These are phyloP conservation scores for Tetrapisispora namnaoensis DNA, from an alignment of 805 yeast species.

Conservation along the genomic window DNA sequence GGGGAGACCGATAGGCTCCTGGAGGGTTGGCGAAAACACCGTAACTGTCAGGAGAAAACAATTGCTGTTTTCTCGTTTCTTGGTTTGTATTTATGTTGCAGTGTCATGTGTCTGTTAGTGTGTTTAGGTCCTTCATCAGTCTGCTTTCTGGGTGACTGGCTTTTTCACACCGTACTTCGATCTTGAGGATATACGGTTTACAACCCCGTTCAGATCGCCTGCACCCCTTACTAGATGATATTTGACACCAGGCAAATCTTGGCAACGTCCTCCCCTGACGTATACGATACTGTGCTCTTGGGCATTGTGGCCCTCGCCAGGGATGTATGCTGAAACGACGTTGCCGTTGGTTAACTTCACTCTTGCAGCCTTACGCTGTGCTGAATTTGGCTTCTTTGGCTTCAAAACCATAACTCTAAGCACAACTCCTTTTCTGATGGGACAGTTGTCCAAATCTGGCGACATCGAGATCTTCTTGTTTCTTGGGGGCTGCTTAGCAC, in stretches of 20 bases:
- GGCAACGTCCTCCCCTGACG: slow-evolving; percentile 97
- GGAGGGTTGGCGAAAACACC: too few species aligned
- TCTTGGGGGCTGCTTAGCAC: slow-evolving; percentile 38
- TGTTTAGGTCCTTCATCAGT: not conserved
- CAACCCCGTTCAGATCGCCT: slow-evolving; percentile 88
- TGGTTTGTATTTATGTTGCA: too few species aligned
- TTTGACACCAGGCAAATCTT: slow-evolving; percentile 97
- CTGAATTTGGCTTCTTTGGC: slow-evolving; percentile 98
- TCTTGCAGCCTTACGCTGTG: slow-evolving; percentile 93
- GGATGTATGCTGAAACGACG: slow-evolving; percentile 83
- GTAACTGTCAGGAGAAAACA: too few species aligned
- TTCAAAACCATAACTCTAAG: slow-evolving; percentile 87
- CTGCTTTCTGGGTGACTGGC: slow-evolving; percentile 34
- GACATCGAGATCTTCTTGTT: slow-evolving; percentile 41
- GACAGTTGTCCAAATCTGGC: slow-evolving; percentile 76
- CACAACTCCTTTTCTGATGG: slow-evolving; percentile 89
- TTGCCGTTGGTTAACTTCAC: slow-evolving; percentile 87
- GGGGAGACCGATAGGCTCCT: too few species aligned
- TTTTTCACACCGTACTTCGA: slow-evolving; percentile 90
- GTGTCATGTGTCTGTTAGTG: too few species aligned
- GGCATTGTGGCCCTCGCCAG: slow-evolving; percentile 97
- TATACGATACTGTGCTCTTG: slow-evolving; percentile 96
- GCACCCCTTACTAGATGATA: slow-evolving; percentile 91
- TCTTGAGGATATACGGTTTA: slow-evolving; percentile 81
- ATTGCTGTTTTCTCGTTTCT: too few species aligned